Base-by-base conservation (phyloP, 305 asterid genomes). In the Ilex paraguariensis region DNA sequence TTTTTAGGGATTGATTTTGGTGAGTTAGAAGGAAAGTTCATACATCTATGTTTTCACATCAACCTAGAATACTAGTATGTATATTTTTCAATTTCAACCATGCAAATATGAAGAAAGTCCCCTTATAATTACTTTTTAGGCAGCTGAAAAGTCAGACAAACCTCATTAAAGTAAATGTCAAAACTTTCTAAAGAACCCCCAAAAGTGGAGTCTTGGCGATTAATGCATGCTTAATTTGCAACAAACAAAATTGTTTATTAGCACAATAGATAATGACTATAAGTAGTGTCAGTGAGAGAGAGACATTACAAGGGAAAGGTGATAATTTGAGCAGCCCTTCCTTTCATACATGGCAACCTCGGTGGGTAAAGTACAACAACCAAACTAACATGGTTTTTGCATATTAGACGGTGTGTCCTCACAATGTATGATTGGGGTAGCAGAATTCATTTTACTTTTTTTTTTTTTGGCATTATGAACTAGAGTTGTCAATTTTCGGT, bases 51-150 rank as follows among this genome's bases (percentile, higher is more conserved):
- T n/a, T n/a, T n/a, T n/a, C n/a, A n/a, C n/a, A n/a, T n/a, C n/a
- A n/a, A n/a, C 21, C 40, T 33, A 33, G 7, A 33, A 33, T 3
- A 33, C 40, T 33, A 3, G 3, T 33, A 33, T 33, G 3, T 33
- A 3, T 3, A 69, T 70, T 74, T 70, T 73, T 74, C 68, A 65
- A 60, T 46, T 71, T 54, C 67, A 84, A 82, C 82, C 68, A 80
- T 82, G 79, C 75, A 73, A 75, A 78, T 85, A 78, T 70, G 91
- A 80, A 87, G 79, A 60, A 56, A 52, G 53, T 10, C 57, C 10
- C 63, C 33, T 36, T 58, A 31, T 66, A 75, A 52, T 52, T n/a
- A 52, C 70, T 21, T 51, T 77, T 39, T n/a, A 65, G 70, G 55
- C 67, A 67, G 59, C 6, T 60, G 59, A 60, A 66, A 61, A 70